Evolutionary conservation across 805 yeast species (phyloP).

Genomic region (Yamadazyma kitorensis): DNA sequence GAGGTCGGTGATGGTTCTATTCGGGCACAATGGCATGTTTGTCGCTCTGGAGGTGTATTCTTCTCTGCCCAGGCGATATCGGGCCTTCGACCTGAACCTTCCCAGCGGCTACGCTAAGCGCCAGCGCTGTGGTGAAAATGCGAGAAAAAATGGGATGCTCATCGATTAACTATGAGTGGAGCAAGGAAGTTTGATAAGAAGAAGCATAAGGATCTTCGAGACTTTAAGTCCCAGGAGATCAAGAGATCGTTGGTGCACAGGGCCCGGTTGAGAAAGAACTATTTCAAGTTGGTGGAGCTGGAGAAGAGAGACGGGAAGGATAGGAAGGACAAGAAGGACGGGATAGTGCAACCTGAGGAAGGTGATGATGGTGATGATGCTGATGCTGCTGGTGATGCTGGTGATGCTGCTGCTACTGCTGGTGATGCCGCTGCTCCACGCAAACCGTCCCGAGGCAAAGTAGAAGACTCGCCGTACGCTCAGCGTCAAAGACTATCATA

Average conservation of each 20-base stretch:
- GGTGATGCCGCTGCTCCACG: slow-evolving; percentile 16
- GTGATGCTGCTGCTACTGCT: slow-evolving; percentile 10
- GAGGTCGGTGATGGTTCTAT: too few species aligned
- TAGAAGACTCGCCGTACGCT: slow-evolving; percentile 11
- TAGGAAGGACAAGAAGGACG: slow-evolving; percentile 14
- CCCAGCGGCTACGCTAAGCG: too few species aligned
- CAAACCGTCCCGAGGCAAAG: slow-evolving; percentile 19
- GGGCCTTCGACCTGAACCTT: too few species aligned
- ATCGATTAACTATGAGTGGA: slow-evolving; percentile 8
- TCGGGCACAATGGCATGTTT: too few species aligned
- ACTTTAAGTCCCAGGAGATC: slow-evolving; percentile 58
- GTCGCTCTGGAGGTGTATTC: too few species aligned
- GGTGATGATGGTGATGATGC: slow-evolving; percentile 15
- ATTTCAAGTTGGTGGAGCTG: slow-evolving; percentile 72
- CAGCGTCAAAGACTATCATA: slow-evolving; percentile 17
- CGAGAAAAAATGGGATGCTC: slow-evolving; percentile 10
- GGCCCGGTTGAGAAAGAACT: slow-evolving; percentile 76
- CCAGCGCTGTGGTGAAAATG: neutral
- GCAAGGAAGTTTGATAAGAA: slow-evolving; percentile 14
- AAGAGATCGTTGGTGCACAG: slow-evolving; percentile 73
- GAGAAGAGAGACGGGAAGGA: slow-evolving; percentile 6
- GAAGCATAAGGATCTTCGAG: slow-evolving; percentile 32
- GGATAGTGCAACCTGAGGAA: slow-evolving; percentile 5
- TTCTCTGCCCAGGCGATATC: too few species aligned
- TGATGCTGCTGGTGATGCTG: slow-evolving; percentile 12